Evolutionary conservation across 2,329 filamentous ascomycete genomes (phyloP), one percentile per base, ranked within the genome.

Genomic region (Pyrenochaeta sp.): DNA sequence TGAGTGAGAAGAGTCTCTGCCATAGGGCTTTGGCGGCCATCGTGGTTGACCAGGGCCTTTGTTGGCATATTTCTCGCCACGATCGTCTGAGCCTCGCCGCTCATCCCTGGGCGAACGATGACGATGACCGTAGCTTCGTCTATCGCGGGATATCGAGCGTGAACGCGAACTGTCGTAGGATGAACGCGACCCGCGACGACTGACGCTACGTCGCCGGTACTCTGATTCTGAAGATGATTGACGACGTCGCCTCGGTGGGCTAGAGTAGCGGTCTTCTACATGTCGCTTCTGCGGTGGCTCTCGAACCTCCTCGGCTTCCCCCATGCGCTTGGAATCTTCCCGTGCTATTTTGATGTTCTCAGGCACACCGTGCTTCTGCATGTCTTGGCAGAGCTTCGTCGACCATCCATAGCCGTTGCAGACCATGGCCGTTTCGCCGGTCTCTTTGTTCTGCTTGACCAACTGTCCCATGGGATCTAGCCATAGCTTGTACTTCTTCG

Each of bases 371-470:
- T 71, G 53, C n/a, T 65, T 66, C 54, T 90, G 92, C 90, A 95
- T 95, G 71, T 90, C 91, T 65, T 91, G 83, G 73, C 91, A 96
- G 66, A 96, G 95, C 0, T 82, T 81, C 39, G 86, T 85, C 5
- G 92, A 94, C 93, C 93, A 96, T 59, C 92, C 93, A 72, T 96
- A 96, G 75, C 96, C 96, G 0, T 90, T 91, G 62, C 91, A 88
- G 1, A 88, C 89, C 6, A 84, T 82, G 6, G 88, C 73, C 1
- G 89, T 78, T 2, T 90, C 86, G 0, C 88, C 88, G 0, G 86
- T 90, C n/a, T 86, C 79, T 64, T 89, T 86, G 66, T 92, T 88
- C 2, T 86, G 19, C 88, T 79, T 51, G 32, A 92, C 81, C 15
- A 84, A 79, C 72, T 95, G 90, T 10, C 92, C 92, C 57, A 95